phyloP scores from a whole-genome alignment of 768 basidiomycete genomes.

The Macrolepiota albuminosa region DNA sequence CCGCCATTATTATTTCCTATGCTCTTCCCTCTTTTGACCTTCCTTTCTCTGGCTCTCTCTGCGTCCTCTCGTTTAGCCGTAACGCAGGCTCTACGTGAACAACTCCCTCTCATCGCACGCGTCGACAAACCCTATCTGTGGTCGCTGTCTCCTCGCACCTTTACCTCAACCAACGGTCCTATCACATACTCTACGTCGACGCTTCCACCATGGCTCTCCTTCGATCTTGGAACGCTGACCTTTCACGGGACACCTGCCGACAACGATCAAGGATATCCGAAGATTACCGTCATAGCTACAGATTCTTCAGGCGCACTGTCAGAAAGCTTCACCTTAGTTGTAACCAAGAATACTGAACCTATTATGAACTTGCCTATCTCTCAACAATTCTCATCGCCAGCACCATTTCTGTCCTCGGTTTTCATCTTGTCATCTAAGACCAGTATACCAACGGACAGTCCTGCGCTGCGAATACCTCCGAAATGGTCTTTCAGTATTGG shows the following conservation, averaged over 20 bases:
- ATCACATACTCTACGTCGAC: conserved; percentile 47
- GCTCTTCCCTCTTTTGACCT: conserved; percentile 55
- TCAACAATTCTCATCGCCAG: conserved; percentile 56
- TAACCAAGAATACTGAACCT: conserved; percentile 51
- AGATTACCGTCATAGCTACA: conserved; percentile 60
- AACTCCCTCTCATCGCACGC: conserved; percentile 78
- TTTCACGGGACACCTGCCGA: conserved; percentile 67
- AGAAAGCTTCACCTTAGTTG: conserved; percentile 51
- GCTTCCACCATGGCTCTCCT: conserved; percentile 75
- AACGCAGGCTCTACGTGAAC: conserved; percentile 56
- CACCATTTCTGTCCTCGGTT: conserved; percentile 71
- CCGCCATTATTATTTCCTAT: conserved; percentile 56
- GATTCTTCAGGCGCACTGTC: conserved; percentile 48
- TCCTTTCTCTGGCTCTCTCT: conserved; percentile 34
- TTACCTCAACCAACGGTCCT: conserved; percentile 41
- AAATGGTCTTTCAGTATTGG: conserved; percentile 91
- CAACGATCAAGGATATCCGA: conserved; percentile 57
- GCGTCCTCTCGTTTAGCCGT: conserved; percentile 44
- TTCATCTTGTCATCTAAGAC: conserved; percentile 60
- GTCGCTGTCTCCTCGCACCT: conserved; percentile 63
- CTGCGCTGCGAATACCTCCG: conserved; percentile 68
- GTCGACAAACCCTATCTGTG: conserved; percentile 61
- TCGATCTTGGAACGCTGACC: conserved; percentile 53
- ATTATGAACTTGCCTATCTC: conserved; percentile 47
- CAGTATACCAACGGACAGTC: conserved; percentile 44